Evolutionary conservation across 2,329 filamentous ascomycete species (phyloP).

Genomic region (Xylaria hypoxylon): DNA sequence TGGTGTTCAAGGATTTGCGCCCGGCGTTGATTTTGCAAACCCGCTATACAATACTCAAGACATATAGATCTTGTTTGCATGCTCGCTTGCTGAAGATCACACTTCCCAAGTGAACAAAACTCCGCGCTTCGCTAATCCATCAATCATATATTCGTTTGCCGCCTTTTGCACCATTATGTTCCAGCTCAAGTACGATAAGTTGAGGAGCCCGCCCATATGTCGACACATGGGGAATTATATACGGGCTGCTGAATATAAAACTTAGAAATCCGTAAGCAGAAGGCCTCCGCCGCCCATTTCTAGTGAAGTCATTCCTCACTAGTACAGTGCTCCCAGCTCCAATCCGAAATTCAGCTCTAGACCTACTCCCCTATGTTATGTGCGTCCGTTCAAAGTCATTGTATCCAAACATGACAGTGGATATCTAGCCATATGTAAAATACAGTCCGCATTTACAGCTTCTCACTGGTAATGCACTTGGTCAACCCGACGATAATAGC

Average conservation of each 20-base stretch:
- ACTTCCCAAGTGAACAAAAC: constrained; percentile 14
- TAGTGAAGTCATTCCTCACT: constrained; percentile 15
- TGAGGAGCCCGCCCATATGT: constrained; percentile 17
- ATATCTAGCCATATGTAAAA: not conserved
- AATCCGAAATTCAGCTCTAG: constrained; percentile 11
- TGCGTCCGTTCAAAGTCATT: too few relatives aligned
- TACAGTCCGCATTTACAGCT: constrained; percentile 47
- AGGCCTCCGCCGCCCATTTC: constrained; percentile 11
- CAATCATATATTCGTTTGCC: constrained; percentile 26
- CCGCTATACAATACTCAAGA: constrained; percentile 28
- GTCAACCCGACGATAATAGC: constrained; percentile 64
- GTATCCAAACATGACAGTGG: not conserved
- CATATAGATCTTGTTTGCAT: constrained; percentile 21
- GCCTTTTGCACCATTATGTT: constrained; percentile 21
- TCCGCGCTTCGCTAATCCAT: constrained; percentile 24
- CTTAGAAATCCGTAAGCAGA: not conserved
- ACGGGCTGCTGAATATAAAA: constrained; percentile 12
- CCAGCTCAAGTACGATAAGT: constrained; percentile 28
- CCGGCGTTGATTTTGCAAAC: constrained; percentile 11
- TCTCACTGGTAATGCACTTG: constrained; percentile 61
- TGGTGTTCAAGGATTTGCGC: constrained; percentile 31
- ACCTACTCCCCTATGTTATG: not conserved
- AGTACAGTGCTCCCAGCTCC: constrained; percentile 14
- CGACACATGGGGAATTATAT: constrained; percentile 10
- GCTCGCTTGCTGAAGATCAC: constrained; percentile 21